A percentile compares a stretch with the other conserved stretches of the same genome.
Conservation (phyloP, 2,329 filamentous ascomycete species). For the Chaetomiaceae sp. region DNA sequence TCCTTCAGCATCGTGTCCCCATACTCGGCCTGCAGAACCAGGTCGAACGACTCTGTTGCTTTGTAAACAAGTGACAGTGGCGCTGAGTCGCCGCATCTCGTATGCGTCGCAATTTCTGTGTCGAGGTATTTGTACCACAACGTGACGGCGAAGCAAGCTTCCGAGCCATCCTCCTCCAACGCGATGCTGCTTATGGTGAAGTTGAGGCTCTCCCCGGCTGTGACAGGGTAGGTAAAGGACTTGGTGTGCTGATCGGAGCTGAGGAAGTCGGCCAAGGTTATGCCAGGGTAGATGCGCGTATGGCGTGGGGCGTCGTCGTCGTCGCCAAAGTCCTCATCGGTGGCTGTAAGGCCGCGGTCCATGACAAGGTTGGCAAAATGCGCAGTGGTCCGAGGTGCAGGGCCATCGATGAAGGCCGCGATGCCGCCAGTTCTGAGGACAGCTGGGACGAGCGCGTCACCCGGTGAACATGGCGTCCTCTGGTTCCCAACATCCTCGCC, state of each 20-base stretch:
- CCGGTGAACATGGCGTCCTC: slow-evolving; percentile 10
- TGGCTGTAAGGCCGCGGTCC: slow-evolving; percentile 17
- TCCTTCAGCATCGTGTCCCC: background rate
- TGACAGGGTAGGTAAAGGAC: slow-evolving; percentile 14
- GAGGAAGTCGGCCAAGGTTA: slow-evolving; percentile 13
- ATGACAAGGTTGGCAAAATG: slow-evolving; percentile 19
- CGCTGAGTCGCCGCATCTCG: slow-evolving; percentile 8
- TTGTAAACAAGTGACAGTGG: slow-evolving; percentile 13
- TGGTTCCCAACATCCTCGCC: background rate
- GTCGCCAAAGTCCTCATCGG: too few species aligned
- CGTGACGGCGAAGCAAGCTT: slow-evolving; percentile 13
- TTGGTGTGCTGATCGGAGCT: slow-evolving; percentile 6
- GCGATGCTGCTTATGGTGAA: slow-evolving; percentile 14
- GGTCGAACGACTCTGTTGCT: slow-evolving; percentile 9
- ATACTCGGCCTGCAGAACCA: slow-evolving; percentile 16
- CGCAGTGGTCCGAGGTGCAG: background rate
- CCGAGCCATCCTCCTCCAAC: background rate
- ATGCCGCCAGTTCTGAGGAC: slow-evolving; percentile 21
- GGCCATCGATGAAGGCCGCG: slow-evolving; percentile 16
- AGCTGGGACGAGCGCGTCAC: slow-evolving; percentile 10
- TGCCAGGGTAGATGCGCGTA: slow-evolving; percentile 16
- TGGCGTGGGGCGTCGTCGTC: slow-evolving; percentile 1
- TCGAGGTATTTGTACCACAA: slow-evolving; percentile 9
- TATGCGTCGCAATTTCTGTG: slow-evolving; percentile 9
- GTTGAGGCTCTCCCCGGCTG: slow-evolving; percentile 13